Evolutionary conservation across 176 grass and related monocot genomes (phyloP), one percentile per base, ranked within the genome.

Genomic region (Melocanna baccifera): DNA sequence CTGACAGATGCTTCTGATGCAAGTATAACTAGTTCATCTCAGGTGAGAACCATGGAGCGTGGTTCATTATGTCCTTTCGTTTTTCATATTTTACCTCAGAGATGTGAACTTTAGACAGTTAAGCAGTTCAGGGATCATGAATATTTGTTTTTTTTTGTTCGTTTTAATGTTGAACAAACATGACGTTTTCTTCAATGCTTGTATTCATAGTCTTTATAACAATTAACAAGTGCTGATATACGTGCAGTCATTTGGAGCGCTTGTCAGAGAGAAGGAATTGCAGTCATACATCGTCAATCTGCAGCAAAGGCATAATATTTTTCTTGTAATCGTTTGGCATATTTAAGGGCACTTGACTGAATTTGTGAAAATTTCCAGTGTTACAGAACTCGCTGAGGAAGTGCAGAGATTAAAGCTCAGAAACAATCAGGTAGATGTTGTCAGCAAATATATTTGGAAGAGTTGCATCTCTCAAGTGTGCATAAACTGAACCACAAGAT

Each of bases 211-310:
- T 26, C 9, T 14, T 39, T 19, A 37, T 55, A 53, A 47, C 5
- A 71, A 65, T 23, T 55, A 53, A 47, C 5, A 71, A 65, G 37
- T 45, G 66, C 50, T 82, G 26, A 81, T 88, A 45, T 82, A 78
- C 77, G 16, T 73, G 66, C 92, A 97, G 90, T 66, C 79, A 66
- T 86, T 55, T 70, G 76, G 83, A 86, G 52, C 43, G n/a, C 42
- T 73, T 89, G 45, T 67, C 18, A 91, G 80, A 68, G 94, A 97
- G 70, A 92, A 91, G 86, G 92, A 89, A 82, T 84, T 94, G 89
- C 86, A 94, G 36, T 85, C 84, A 4, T 90, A 92, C 85, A 16
- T 91, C 15, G 8, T 84, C 80, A 57, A 90, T 72, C 77, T 97
- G 84, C 88, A 97, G 46, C 88, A 83, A 92, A 92, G 94, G 94